Conservation (phyloP, 331 rosid genomes). For the Stylosanthes scabra region DNA sequence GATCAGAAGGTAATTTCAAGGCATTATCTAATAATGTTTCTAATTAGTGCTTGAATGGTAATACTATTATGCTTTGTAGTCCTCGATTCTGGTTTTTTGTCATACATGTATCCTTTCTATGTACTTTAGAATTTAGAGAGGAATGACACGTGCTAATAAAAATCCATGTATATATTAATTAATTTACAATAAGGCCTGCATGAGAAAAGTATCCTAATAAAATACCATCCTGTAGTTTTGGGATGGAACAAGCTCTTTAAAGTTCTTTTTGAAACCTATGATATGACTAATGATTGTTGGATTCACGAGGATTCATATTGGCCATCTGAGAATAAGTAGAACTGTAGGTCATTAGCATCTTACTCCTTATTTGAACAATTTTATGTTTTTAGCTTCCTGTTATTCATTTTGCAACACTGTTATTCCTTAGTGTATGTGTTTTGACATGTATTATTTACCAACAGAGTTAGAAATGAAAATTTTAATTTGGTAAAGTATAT, state of each 20-base stretch:
- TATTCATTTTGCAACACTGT: conserved; percentile 16
- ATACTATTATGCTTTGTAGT: conserved; percentile 11
- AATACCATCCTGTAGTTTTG: conserved; percentile 30
- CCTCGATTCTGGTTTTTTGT: conserved; percentile 32
- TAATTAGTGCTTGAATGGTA: conserved; percentile 24
- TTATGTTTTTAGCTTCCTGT: conserved; percentile 32
- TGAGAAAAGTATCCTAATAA: conserved; percentile 22
- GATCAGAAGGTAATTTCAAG: conserved; percentile 62
- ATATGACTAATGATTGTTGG: conserved; percentile 8
- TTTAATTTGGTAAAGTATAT: conserved; percentile 64
- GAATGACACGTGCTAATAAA: not conserved
- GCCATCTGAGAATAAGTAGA: not conserved
- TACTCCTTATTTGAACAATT: conserved; percentile 11
- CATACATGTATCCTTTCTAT: conserved; percentile 22
- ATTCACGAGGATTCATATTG: conserved; percentile 4
- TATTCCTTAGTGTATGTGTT: conserved; percentile 26
- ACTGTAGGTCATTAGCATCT: conserved; percentile 21
- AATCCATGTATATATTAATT: conserved; percentile 27
- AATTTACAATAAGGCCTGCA: not conserved
- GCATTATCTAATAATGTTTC: conserved; percentile 29
- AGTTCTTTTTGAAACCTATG: conserved; percentile 12
- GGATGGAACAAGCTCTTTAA: conserved; percentile 2
- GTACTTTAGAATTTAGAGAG: not conserved
- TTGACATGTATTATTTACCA: conserved; percentile 25
- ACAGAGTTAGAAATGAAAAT: conserved; percentile 83